Conservation (phyloP, 192 early-diverging fungal genomes). For the Mortierella hygrophila region DNA sequence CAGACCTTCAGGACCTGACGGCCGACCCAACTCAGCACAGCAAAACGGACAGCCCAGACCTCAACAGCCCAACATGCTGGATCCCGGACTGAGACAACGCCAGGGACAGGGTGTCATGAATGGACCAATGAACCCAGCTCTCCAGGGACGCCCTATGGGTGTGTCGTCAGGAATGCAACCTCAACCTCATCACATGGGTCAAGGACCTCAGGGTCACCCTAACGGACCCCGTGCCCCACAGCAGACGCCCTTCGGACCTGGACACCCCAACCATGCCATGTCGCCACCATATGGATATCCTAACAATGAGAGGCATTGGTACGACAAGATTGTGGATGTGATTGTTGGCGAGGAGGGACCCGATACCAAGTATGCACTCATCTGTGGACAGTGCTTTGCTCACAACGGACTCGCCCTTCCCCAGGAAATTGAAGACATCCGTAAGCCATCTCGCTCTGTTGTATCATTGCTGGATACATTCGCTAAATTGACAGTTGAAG, state of each 20-base stretch:
- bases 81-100: constrained; percentile 48
- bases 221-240: constrained; percentile 32
- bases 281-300: constrained; percentile 9
- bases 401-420: constrained; percentile 94
- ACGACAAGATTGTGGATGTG: constrained; percentile 93
- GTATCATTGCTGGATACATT: not conserved
- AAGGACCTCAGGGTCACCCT: not conserved
- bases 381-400: constrained; percentile 90
- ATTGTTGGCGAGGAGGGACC: constrained; percentile 93
- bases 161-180: constrained; percentile 28
- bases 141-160: constrained; percentile 36
- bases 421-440: constrained; percentile 81
- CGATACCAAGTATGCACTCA: constrained; percentile 92
- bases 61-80: constrained; percentile 43
- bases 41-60: constrained; percentile 43
- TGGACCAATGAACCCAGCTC: constrained; percentile 19
- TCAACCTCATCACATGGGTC: constrained; percentile 16
- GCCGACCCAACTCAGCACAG: not conserved
- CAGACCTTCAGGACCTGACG: constrained; percentile 31
- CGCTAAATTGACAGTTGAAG: not conserved
- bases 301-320: constrained; percentile 71
- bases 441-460: constrained; percentile 43
- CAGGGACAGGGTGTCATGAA: constrained; percentile 39
- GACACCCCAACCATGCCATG: constrained; percentile 20
- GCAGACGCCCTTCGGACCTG: constrained; percentile 18